phyloP scores from a whole-genome alignment of 306 rosid genomes.

The Argentina anserina region DNA sequence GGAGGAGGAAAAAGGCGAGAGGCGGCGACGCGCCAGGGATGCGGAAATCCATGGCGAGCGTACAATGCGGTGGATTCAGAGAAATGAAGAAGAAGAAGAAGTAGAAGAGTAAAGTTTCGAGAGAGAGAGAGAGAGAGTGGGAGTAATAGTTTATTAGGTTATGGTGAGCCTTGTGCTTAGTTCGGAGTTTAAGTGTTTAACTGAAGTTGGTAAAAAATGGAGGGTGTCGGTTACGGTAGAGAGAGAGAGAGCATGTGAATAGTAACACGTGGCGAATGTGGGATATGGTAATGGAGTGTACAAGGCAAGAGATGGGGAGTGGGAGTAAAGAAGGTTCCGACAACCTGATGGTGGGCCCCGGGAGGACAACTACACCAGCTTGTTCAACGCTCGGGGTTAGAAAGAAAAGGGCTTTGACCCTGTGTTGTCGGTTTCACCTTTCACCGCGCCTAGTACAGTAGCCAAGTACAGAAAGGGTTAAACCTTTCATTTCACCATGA shows the following conservation, averaged over 20 bases:
- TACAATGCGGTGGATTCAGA: slow-evolving; percentile 38
- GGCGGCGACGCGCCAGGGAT: slow-evolving; percentile 32
- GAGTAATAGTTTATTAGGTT: not conserved
- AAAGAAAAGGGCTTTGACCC: too few relatives aligned
- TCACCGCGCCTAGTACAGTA: too few relatives aligned
- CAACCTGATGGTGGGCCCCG: slow-evolving; percentile 2
- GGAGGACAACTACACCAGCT: not conserved
- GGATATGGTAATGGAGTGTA: not conserved
- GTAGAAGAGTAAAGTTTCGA: slow-evolving; percentile 4
- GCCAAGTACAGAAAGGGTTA: too few relatives aligned
- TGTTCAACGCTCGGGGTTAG: too few relatives aligned
- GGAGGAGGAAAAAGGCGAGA: slow-evolving; percentile 5
- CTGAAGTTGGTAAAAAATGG: not conserved
- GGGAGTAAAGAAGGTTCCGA: not conserved
- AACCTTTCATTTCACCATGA: too few relatives aligned
- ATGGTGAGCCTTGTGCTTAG: not conserved
- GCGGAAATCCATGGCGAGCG: slow-evolving; percentile 53
- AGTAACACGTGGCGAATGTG: not conserved
- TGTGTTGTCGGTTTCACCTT: too few relatives aligned
- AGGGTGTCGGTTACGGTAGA: slow-evolving; percentile 6
- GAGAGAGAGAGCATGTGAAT: not conserved
- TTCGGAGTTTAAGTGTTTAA: not conserved
- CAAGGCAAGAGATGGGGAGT: slow-evolving; percentile 10
- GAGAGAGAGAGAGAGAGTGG: not conserved
- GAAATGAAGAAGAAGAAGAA: not conserved